Evolutionary conservation across 225 moss, liverwort and hornwort species (phyloP), one percentile per base, ranked within the genome.

Genomic region (Asterella californica): DNA sequence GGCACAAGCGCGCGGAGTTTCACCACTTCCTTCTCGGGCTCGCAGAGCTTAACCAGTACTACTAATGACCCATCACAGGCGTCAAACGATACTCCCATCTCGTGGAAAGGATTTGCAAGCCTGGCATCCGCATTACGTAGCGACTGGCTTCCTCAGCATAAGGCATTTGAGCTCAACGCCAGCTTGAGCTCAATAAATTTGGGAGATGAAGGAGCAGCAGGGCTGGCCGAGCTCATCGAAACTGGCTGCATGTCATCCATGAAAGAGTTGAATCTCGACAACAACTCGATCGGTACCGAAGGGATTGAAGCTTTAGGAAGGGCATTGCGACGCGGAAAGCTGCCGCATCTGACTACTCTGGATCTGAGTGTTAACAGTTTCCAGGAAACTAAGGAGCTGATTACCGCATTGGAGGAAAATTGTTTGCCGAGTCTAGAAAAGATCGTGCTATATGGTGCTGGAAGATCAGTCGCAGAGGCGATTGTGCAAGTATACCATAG

Each of bases 91-190:
- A 5, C 18, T 74, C 47, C 72, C 10, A 47, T 45, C 6, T 80
- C 79, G 46, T 83, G 83, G 83, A 69, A 79, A 62, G 83, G 83
- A 68, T 76, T 83, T 57, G 78, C 54, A 46, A 50, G 57, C 48
- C 33, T 83, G 24, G 83, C 79, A 54, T 2, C 32, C 0, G 79
- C 38, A 38, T n/a, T 83, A 27, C 75, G 38, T 30, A 76, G 61
- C 29, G 70, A 62, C 24, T 49, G 69, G 48, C 59, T 83, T 59
- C 68, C 75, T 18, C 34, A 50, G 10, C 52, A 79, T n/a, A 50
- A 47, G 1, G 17, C 73, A 15, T 19, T 83, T 75, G 55, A n/a
- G 48, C 49, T 83, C 0, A 50, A 74, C 15, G 38, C 46, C n/a
- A 76, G 60, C 29, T 83, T 79, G 68, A 9, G 45, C 29, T 79